Conservation (phyloP, 305 asterid species). For the Fraxinus sp. region DNA sequence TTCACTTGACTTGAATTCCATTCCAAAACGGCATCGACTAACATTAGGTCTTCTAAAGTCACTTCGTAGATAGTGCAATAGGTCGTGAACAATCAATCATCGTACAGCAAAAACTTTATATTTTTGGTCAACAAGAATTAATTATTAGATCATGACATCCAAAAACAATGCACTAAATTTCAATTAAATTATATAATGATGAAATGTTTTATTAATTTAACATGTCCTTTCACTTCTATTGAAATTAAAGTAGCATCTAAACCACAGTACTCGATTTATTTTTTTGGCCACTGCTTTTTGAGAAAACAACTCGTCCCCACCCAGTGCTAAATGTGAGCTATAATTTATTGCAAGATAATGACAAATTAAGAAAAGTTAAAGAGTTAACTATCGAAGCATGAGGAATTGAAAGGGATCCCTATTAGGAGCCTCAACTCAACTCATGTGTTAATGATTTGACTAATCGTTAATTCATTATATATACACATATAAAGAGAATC, state of each 20-base stretch:
- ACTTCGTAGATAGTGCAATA: background rate
- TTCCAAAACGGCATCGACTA: background rate
- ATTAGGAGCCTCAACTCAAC: slow-evolving; percentile 18
- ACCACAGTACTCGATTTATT: slow-evolving; percentile 16
- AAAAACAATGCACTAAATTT: background rate
- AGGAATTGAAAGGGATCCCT: slow-evolving; percentile 5
- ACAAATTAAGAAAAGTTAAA: slow-evolving; percentile 28
- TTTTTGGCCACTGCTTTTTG: slow-evolving; percentile 45
- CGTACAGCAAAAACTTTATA: too few species aligned
- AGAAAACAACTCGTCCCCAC: slow-evolving; percentile 40
- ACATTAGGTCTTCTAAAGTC: background rate
- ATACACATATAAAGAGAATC: too few species aligned
- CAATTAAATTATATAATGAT: slow-evolving; percentile 20
- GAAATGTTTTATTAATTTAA: slow-evolving; percentile 18
- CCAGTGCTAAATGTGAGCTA: slow-evolving; percentile 16
- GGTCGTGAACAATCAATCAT: background rate
- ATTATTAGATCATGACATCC: background rate
- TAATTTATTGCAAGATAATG: slow-evolving; percentile 42
- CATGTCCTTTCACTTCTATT: slow-evolving; percentile 21
- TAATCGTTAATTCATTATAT: background rate
- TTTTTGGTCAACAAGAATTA: background rate
- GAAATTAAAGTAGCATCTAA: slow-evolving; percentile 20
- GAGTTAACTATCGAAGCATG: background rate
- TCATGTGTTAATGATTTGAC: background rate
- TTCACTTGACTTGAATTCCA: background rate